Conservation (phyloP, 2,329 filamentous ascomycete species). For the Fusarium keratoplasticum region DNA sequence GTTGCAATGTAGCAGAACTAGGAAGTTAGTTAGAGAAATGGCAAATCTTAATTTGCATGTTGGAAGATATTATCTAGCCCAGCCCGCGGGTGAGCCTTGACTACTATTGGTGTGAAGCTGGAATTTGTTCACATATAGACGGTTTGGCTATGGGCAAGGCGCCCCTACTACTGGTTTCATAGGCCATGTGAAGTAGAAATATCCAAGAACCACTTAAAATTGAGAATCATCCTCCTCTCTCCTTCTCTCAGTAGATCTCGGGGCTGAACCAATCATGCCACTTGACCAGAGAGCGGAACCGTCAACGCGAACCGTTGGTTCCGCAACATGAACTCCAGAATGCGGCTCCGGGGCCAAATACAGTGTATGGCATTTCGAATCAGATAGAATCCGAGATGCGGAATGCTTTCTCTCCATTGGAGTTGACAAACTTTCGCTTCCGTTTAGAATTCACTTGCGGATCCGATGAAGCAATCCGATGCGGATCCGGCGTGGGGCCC, state of each 20-base stretch:
- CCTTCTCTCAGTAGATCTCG: not conserved
- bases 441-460: not conserved
- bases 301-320: not conserved
- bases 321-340: not conserved
- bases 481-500: not conserved
- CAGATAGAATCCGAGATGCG: not conserved
- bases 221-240: not conserved
- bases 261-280: not conserved
- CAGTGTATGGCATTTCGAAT: not conserved
- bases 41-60: not conserved
- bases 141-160: not conserved
- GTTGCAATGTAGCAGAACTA: not conserved
- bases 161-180: not conserved
- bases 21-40: not conserved
- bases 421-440: not conserved
- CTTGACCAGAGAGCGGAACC: not conserved
- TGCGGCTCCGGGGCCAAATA: not conserved
- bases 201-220: not conserved
- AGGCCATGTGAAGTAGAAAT: not conserved
- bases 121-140: not conserved
- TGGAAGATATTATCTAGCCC: not conserved
- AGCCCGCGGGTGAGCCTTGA: not conserved
- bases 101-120: not conserved
- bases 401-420: not conserved
- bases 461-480: not conserved